These are phyloP conservation scores for Russula compacta DNA, from an alignment of 768 basidiomycete species.

Conservation along the genomic window DNA sequence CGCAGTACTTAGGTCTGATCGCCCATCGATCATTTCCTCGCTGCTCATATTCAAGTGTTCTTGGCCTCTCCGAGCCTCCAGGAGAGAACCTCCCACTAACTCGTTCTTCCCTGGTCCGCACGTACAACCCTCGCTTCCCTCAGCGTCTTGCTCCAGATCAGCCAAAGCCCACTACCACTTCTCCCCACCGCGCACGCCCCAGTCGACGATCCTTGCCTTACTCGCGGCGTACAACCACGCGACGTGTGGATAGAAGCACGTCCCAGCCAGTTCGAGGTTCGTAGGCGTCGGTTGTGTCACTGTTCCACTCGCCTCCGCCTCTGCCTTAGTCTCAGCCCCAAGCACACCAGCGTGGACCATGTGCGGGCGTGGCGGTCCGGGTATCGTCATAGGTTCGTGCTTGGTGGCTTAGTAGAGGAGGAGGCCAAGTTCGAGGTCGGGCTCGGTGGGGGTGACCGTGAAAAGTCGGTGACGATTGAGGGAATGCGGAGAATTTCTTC, in stretches of 20 bases:
- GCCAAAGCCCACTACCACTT: conserved; percentile 64
- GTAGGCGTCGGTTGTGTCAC: conserved; percentile 14
- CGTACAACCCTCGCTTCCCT: too few relatives aligned
- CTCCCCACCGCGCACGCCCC: conserved; percentile 61
- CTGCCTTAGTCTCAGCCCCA: not conserved
- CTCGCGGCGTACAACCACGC: conserved; percentile 61
- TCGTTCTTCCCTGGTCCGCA: too few relatives aligned
- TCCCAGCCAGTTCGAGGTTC: conserved; percentile 55
- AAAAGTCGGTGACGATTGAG: conserved; percentile 24
- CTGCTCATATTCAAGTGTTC: too few relatives aligned
- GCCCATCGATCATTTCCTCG: too few relatives aligned
- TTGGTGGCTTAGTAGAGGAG: not conserved
- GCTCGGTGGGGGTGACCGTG: conserved; percentile 13
- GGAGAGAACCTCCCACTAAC: too few relatives aligned
- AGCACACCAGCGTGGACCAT: not conserved
- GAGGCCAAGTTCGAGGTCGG: conserved; percentile 7
- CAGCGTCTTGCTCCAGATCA: too few relatives aligned
- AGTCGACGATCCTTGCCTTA: conserved; percentile 61
- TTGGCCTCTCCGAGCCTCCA: too few relatives aligned
- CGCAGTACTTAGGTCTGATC: too few relatives aligned
- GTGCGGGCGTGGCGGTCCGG: not conserved
- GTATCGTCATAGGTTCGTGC: not conserved
- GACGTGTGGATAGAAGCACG: conserved; percentile 65
- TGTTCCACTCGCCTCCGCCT: not conserved
- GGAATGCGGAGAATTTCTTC: conserved; percentile 61